Conservation (phyloP, 495 filamentous ascomycete genomes). For the Diplogelasinospora grovesii region DNA sequence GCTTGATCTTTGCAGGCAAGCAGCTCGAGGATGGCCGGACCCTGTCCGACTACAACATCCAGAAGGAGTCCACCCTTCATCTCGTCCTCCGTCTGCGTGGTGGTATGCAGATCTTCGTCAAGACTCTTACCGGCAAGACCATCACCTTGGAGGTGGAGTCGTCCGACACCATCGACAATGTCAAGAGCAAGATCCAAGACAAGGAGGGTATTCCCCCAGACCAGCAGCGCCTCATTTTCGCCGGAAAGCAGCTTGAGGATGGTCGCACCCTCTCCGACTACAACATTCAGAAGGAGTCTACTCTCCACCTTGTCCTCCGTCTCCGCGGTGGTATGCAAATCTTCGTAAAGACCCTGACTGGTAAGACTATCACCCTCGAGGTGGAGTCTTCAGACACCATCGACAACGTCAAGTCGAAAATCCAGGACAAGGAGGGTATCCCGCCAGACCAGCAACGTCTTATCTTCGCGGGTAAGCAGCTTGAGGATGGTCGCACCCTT, state of each 20-base stretch:
- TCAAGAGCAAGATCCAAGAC: slow-evolving; percentile 75
- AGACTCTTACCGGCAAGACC: slow-evolving; percentile 93
- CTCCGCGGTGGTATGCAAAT: slow-evolving; percentile 99
- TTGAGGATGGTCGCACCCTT: slow-evolving; percentile 79
- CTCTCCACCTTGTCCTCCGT: slow-evolving; percentile 91
- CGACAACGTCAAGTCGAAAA: slow-evolving; percentile 92
- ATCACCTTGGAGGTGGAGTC: slow-evolving; percentile 98
- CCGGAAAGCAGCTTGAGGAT: slow-evolving; percentile 91
- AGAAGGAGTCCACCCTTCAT: slow-evolving; percentile 96
- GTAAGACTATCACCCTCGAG: slow-evolving; percentile 90
- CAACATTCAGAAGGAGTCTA: slow-evolving; percentile 98
- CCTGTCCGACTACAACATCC: slow-evolving; percentile 96
- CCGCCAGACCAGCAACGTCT: slow-evolving; percentile 98
- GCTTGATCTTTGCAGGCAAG: slow-evolving; percentile 97
- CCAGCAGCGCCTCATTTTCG: slow-evolving; percentile 92
- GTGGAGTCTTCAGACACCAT: slow-evolving; percentile 89
- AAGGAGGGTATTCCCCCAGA: slow-evolving; percentile 95
- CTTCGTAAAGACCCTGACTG: slow-evolving; percentile 72
- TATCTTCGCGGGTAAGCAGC: slow-evolving; percentile 90
- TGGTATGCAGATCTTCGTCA: slow-evolving; percentile 95
- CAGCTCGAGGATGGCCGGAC: slow-evolving; percentile 96
- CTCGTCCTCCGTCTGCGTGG: slow-evolving; percentile 95
- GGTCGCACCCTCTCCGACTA: slow-evolving; percentile 82
- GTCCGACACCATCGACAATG: slow-evolving; percentile 93
- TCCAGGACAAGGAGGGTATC: slow-evolving; percentile 99